phyloP scores from a whole-genome alignment of 441 rosid species.

The Adansonia grandidieri region DNA sequence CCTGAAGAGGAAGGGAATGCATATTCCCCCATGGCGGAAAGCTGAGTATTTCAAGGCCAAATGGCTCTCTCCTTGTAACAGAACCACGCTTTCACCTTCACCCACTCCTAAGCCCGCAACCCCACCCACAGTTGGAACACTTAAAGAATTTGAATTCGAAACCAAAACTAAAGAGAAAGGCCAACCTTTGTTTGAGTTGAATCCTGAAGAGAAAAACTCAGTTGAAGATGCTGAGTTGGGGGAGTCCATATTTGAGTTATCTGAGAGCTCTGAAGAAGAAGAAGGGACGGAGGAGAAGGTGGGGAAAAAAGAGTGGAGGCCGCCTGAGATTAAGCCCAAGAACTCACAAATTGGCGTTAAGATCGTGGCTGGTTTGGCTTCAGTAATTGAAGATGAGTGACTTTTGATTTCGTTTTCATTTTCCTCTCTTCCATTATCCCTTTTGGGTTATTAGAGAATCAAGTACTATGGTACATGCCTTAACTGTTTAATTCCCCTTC shows the following conservation, averaged over 20 bases:
- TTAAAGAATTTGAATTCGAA: neutral
- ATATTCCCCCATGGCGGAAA: conserved; percentile 59
- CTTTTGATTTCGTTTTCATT: neutral
- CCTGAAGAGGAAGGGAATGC: neutral
- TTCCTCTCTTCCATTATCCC: neutral
- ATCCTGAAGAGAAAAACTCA: conserved; percentile 10
- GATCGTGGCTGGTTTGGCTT: conserved; percentile 58
- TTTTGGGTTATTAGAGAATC: conserved; percentile 22
- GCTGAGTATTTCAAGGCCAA: conserved; percentile 71
- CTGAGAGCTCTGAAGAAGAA: conserved; percentile 40
- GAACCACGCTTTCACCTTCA: conserved; percentile 29
- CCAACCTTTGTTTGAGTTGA: conserved; percentile 15
- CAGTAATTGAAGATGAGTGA: conserved; percentile 43
- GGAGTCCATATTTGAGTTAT: conserved; percentile 38
- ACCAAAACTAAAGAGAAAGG: conserved; percentile 19
- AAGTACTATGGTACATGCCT: conserved; percentile 24
- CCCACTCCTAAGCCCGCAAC: neutral
- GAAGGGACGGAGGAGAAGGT: conserved; percentile 20
- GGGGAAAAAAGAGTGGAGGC: conserved; percentile 39
- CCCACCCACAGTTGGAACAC: neutral
- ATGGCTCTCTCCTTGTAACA: conserved; percentile 67
- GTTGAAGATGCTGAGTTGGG: conserved; percentile 35
- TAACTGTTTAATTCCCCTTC: conserved; percentile 43
- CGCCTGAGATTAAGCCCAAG: conserved; percentile 50
- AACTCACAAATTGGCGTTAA: conserved; percentile 40